A percentile compares a stretch with the other conserved stretches of the same genome.
These are phyloP conservation scores for Penicillium longicatenatum DNA, from an alignment of 495 filamentous ascomycete species.

Conservation along the genomic window DNA sequence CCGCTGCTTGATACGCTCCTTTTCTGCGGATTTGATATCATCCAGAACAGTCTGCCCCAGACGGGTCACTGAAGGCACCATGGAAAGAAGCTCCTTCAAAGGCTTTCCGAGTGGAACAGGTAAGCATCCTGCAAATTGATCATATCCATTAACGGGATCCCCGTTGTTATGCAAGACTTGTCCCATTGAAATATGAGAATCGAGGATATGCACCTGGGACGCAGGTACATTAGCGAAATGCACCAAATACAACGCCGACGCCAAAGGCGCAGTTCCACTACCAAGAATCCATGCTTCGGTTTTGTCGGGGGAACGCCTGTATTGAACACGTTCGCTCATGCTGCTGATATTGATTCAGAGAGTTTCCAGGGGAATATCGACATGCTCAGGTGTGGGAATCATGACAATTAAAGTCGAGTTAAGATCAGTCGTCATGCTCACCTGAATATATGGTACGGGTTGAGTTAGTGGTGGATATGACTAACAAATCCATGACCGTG, in stretches of 20 bases:
- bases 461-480: not conserved
- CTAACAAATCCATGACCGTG: not conserved
- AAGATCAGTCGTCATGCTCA: not conserved
- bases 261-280: conserved; percentile 13
- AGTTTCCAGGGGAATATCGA: not conserved
- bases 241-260: conserved; percentile 13
- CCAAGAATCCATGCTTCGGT: conserved; percentile 15
- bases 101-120: conserved; percentile 8
- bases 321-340: not conserved
- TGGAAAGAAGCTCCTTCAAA: conserved; percentile 7
- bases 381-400: not conserved
- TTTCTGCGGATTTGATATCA: not conserved
- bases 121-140: conserved; percentile 13
- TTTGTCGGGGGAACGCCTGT: not conserved
- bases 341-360: not conserved
- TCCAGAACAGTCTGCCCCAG: not conserved
- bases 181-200: conserved; percentile 6
- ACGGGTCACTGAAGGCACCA: conserved; percentile 7
- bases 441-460: not conserved
- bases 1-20: not conserved
- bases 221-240: conserved; percentile 8
- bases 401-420: not conserved
- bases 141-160: conserved; percentile 10
- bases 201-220: conserved; percentile 9
- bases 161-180: conserved; percentile 6